Evolutionary conservation across 2,329 filamentous ascomycete species (phyloP).

Genomic region (Trichoderma lentiforme): DNA sequence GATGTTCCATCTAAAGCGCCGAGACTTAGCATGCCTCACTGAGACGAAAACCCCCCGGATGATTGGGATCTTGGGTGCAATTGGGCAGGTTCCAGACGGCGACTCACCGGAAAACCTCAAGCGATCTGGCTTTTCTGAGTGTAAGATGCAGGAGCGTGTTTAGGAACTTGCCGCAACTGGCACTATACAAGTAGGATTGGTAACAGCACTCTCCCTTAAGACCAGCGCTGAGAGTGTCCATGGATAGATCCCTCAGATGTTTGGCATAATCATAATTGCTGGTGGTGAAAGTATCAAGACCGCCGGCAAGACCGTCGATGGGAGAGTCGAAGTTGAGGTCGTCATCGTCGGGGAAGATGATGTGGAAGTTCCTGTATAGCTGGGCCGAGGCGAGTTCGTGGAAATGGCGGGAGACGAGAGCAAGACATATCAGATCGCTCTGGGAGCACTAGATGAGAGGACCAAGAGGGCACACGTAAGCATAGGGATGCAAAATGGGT

Average conservation of each 20-base stretch:
- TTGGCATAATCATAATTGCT: constrained; percentile 62
- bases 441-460: constrained; percentile 44
- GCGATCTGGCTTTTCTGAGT: constrained; percentile 50
- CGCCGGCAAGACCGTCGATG: constrained; percentile 56
- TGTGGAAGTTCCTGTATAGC: constrained; percentile 58
- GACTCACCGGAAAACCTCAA: constrained; percentile 56
- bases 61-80: neutral
- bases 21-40: neutral
- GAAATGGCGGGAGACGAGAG: constrained; percentile 57
- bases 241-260: constrained; percentile 52
- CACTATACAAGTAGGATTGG: constrained; percentile 51
- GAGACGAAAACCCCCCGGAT: neutral
- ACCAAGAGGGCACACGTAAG: neutral
- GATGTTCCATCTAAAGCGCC: constrained; percentile 53
- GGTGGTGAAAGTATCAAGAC: constrained; percentile 59
- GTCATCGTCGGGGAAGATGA: constrained; percentile 60
- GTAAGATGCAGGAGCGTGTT: constrained; percentile 58
- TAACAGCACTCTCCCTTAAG: constrained; percentile 53
- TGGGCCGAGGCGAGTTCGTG: constrained; percentile 55
- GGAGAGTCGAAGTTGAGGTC: constrained; percentile 48
- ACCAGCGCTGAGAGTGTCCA: constrained; percentile 54
- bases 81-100: neutral
- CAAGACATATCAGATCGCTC: constrained; percentile 53
- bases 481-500: neutral
- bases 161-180: constrained; percentile 61